These are phyloP conservation scores for Plasmopara halstedii DNA, from an alignment of 352 stramenopile species.

Conservation along the genomic window DNA sequence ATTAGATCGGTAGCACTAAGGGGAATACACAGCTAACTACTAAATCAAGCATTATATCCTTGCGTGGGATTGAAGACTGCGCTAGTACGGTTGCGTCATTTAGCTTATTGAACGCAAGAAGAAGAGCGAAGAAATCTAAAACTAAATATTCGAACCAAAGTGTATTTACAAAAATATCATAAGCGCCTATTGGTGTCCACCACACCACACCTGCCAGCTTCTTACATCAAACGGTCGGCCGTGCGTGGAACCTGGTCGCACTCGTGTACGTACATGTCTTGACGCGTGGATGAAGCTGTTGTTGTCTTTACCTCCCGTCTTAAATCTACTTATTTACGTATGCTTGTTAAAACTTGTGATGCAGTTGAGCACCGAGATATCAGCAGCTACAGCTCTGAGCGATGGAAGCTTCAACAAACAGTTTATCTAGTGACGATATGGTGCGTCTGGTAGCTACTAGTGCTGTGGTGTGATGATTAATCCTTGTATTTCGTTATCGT, in stretches of 20 bases:
- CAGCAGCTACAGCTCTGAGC: conserved; percentile 7
- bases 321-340: neutral
- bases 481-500: neutral
- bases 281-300: no score
- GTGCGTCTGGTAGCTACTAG: conserved; percentile 11
- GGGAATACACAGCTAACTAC: no score
- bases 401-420: conserved; percentile 16
- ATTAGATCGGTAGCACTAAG: no score
- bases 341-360: neutral
- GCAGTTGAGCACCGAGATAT: conserved; percentile 3
- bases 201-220: conserved; percentile 4
- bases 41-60: no score
- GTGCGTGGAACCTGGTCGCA: conserved; percentile 5
- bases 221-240: conserved; percentile 6
- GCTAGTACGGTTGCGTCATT: no score
- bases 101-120: no score
- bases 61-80: no score
- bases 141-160: no score
- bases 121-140: no score
- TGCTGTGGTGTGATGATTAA: neutral
- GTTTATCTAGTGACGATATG: conserved; percentile 16
- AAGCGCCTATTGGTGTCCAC: neutral
- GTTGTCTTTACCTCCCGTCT: neutral
- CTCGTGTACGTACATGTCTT: neutral
- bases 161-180: no score